phyloP scores from a whole-genome alignment of 2,329 filamentous ascomycete genomes.

The Fusarium sarcochroum region DNA sequence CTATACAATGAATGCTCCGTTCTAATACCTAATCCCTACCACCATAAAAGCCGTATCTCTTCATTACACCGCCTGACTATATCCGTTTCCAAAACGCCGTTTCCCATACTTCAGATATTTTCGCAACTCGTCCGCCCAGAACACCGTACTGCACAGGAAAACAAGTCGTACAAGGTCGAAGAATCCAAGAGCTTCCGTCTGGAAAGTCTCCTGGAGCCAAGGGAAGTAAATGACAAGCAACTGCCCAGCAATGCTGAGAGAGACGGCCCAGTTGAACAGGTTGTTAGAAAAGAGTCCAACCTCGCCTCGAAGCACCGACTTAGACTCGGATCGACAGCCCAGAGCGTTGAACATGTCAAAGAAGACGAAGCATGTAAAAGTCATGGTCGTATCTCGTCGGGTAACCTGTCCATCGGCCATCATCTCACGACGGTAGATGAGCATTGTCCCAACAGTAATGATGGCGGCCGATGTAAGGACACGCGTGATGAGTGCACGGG shows the following conservation, averaged over 20 bases:
- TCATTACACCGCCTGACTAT: slow-evolving; percentile 76
- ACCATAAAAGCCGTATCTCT: slow-evolving; percentile 14
- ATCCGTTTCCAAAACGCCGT: slow-evolving; percentile 70
- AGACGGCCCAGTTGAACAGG: slow-evolving; percentile 97
- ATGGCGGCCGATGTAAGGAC: slow-evolving; percentile 89
- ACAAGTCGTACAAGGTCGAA: slow-evolving; percentile 81
- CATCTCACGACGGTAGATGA: slow-evolving; percentile 95
- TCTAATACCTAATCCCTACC: neutral
- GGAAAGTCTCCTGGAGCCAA: slow-evolving; percentile 93
- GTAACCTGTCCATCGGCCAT: slow-evolving; percentile 84
- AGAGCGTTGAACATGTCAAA: slow-evolving; percentile 99
- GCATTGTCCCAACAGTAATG: slow-evolving; percentile 93
- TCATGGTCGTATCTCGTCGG: slow-evolving; percentile 98
- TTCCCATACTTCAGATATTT: slow-evolving; percentile 80
- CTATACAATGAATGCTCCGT: slow-evolving; percentile 28
- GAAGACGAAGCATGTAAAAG: slow-evolving; percentile 97
- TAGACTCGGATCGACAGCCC: slow-evolving; percentile 90
- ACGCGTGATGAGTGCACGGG: slow-evolving; percentile 82
- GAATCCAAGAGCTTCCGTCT: slow-evolving; percentile 87
- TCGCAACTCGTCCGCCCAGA: slow-evolving; percentile 92
- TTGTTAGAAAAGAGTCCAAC: slow-evolving; percentile 86
- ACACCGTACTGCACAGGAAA: slow-evolving; percentile 86
- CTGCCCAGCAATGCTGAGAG: slow-evolving; percentile 87
- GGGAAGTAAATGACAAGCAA: slow-evolving; percentile 94
- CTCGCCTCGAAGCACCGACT: slow-evolving; percentile 90